phyloP scores from a whole-genome alignment of 164 flowering plant genomes.

The Sedum album region DNA sequence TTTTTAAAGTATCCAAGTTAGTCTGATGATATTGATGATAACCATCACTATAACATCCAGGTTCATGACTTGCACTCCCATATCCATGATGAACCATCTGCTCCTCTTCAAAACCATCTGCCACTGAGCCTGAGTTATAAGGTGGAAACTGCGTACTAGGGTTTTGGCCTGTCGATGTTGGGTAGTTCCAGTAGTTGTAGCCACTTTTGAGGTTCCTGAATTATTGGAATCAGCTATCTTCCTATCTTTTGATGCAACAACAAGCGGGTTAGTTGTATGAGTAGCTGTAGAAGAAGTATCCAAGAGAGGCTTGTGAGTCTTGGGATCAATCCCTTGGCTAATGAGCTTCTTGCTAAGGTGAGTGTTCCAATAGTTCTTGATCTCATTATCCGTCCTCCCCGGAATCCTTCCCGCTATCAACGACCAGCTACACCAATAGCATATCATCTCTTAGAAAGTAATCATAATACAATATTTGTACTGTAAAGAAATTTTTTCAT shows the following conservation, averaged over 20 bases:
- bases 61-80: neutral
- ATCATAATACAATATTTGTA: neutral
- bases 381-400: conserved; percentile 45
- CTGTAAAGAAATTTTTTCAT: too few species aligned
- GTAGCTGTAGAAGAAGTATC: conserved; percentile 4
- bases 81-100: neutral
- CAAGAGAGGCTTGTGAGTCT: conserved; percentile 35
- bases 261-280: neutral
- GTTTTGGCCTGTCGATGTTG: conserved; percentile 3
- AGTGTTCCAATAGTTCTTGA: conserved; percentile 53
- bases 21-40: neutral
- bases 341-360: conserved; percentile 44
- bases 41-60: neutral
- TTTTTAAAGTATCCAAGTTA: neutral
- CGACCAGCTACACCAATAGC: conserved; percentile 30
- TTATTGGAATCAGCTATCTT: neutral
- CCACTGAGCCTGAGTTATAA: neutral
- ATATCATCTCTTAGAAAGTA: neutral
- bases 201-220: neutral
- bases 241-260: neutral
- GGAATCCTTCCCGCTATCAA: conserved; percentile 49
- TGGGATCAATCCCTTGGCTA: conserved; percentile 47
- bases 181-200: neutral
- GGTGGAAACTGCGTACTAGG: neutral
- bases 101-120: neutral